Percentiles rank a stretch among this genome's conserved stretches.
These are phyloP conservation scores for Phytophthora capsici DNA, from an alignment of 352 stramenopile genomes.

Conservation along the genomic window DNA sequence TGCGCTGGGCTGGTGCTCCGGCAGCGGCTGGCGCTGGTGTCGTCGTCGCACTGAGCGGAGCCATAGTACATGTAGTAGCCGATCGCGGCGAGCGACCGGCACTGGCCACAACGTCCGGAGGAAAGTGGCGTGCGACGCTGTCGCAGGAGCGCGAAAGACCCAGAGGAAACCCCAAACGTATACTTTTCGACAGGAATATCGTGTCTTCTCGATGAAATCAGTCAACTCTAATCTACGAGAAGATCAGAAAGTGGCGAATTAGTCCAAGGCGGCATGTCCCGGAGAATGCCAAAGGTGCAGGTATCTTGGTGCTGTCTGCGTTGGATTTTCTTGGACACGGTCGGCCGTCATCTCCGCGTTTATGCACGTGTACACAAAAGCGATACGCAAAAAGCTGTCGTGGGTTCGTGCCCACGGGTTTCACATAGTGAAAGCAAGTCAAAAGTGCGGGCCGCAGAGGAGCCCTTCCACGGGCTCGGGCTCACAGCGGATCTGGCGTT, in stretches of 20 bases:
- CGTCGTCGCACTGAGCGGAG: not conserved
- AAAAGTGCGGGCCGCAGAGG: not conserved
- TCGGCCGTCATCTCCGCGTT: not conserved
- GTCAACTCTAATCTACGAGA: not conserved
- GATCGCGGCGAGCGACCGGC: constrained; percentile 3
- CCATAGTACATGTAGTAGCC: not conserved
- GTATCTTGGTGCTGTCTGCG: no score
- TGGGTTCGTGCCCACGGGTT: constrained; percentile 12
- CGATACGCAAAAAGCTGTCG: not conserved
- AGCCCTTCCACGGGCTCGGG: constrained; percentile 6
- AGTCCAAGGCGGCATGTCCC: not conserved
- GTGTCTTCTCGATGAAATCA: no score
- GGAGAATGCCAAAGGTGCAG: not conserved
- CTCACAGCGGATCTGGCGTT: constrained; percentile 15
- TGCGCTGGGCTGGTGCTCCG: not conserved
- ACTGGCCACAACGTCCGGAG: constrained; percentile 1
- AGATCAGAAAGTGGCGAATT: not conserved
- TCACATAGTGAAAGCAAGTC: constrained; percentile 19
- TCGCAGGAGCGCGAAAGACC: constrained; percentile 22
- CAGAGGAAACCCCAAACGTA: not conserved
- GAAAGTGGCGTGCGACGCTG: constrained; percentile 28
- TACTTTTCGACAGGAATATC: not conserved
- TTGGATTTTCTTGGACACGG: constrained; percentile 6
- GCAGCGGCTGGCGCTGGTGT: constrained; percentile 4
- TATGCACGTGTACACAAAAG: constrained; percentile 1